These are phyloP conservation scores for Apiospora phragmitis DNA, from an alignment of 2,329 filamentous ascomycete species.

Conservation along the genomic window DNA sequence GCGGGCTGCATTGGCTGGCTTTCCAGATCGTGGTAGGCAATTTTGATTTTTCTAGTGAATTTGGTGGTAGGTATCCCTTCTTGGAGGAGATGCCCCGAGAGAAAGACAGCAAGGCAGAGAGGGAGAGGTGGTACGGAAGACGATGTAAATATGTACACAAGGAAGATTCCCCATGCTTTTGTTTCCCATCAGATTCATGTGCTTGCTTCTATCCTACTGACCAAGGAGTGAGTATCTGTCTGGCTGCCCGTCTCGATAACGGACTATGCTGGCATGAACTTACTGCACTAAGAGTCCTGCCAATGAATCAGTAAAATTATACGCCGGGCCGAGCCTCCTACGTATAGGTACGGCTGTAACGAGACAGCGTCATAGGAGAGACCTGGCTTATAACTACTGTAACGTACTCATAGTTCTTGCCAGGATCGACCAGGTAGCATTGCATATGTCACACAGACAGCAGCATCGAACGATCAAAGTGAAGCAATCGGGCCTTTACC, in stretches of 20 bases:
- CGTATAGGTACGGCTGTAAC: neutral
- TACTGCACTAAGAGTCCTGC: neutral
- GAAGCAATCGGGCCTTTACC: neutral
- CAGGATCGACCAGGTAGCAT: neutral
- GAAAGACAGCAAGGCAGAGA: neutral
- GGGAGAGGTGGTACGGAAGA: neutral
- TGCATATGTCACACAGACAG: neutral
- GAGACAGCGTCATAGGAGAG: neutral
- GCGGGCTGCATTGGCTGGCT: neutral
- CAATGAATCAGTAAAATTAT: neutral
- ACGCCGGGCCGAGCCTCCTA: neutral
- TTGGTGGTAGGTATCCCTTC: neutral
- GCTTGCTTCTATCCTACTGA: neutral
- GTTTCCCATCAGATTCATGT: constrained; percentile 8
- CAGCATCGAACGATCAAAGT: neutral
- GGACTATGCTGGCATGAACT: neutral
- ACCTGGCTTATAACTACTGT: neutral
- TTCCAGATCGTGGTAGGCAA: neutral
- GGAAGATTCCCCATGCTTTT: constrained; percentile 7
- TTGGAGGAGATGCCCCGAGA: neutral
- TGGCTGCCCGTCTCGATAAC: neutral
- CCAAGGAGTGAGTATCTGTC: neutral
- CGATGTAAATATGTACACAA: constrained; percentile 11
- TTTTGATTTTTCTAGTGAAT: neutral
- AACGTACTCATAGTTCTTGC: neutral